Evolutionary conservation across 208 protist species (phyloP).

Genomic region (Entamoeba dispar): DNA sequence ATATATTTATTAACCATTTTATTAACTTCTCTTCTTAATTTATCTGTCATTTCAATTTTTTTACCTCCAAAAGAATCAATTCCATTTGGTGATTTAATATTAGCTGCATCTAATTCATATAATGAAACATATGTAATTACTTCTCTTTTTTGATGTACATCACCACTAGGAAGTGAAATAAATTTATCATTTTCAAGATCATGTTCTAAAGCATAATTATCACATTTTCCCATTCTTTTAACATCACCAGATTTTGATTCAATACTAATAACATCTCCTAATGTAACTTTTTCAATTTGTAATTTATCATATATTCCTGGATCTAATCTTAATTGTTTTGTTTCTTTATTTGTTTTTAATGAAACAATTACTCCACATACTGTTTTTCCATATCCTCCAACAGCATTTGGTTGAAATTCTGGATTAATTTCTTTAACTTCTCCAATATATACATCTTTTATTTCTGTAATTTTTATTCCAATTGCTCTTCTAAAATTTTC

Average conservation of each 20-base stretch:
- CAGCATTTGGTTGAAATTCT: conserved; percentile 50
- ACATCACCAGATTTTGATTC: conserved; percentile 78
- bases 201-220: conserved; percentile 39
- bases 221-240: conserved; percentile 37
- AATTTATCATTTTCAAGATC: conserved; percentile 92
- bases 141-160: conserved; percentile 99
- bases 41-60: conserved; percentile 99
- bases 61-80: conserved; percentile 33
- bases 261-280: conserved; percentile 99
- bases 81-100: conserved; percentile 62
- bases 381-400: conserved; percentile 57
- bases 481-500: conserved; percentile 97
- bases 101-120: conserved; percentile 94
- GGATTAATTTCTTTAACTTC: conserved; percentile 87
- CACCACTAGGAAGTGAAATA: conserved; percentile 94
- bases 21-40: conserved; percentile 94
- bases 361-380: conserved; percentile 81
- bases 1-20: conserved; percentile 99
- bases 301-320: conserved; percentile 85
- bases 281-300: conserved; percentile 45
- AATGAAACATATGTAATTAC: conserved; percentile 93
- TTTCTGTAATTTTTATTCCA: conserved; percentile 96
- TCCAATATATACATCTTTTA: conserved; percentile 84
- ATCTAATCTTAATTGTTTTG: conserved; percentile 91
- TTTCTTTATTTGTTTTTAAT: conserved; percentile 40